phyloP scores from a whole-genome alignment of 352 stramenopile species.

The Globisporangium lucens region DNA sequence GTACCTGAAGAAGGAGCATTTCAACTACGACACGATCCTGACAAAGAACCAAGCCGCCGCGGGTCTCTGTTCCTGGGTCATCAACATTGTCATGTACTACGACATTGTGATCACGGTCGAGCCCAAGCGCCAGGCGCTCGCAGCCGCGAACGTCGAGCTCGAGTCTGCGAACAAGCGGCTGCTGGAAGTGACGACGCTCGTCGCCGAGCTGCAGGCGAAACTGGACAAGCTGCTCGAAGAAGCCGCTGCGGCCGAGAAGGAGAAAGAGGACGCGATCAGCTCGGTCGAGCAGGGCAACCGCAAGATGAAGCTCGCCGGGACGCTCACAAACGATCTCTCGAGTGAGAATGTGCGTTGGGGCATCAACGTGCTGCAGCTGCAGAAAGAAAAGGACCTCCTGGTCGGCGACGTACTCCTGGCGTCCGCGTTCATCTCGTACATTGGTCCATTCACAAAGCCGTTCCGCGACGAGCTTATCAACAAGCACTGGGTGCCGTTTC shows the following conservation, averaged over 20 bases:
- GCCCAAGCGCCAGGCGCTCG: constrained; percentile 91
- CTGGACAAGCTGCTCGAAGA: constrained; percentile 91
- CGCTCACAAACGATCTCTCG: constrained; percentile 92
- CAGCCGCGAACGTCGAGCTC: constrained; percentile 89
- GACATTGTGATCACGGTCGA: constrained; percentile 95
- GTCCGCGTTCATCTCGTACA: constrained; percentile 95
- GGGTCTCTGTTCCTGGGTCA: constrained; percentile 92
- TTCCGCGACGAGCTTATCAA: constrained; percentile 94
- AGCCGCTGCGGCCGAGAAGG: constrained; percentile 86
- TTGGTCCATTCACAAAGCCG: constrained; percentile 93
- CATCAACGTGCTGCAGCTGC: constrained; percentile 91
- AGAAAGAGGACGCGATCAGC: constrained; percentile 93
- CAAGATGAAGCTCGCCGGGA: constrained; percentile 95
- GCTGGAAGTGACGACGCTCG: constrained; percentile 81
- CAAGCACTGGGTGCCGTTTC: constrained; percentile 91
- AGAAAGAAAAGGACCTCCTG: constrained; percentile 90
- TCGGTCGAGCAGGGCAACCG: constrained; percentile 90
- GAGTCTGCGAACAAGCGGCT: constrained; percentile 90
- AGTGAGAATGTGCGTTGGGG: constrained; percentile 96
- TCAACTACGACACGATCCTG: constrained; percentile 93
- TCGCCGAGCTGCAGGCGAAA: constrained; percentile 92
- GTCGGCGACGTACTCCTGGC: constrained; percentile 93
- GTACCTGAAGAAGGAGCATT: constrained; percentile 93
- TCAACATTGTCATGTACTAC: constrained; percentile 98
- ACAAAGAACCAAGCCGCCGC: constrained; percentile 95